A percentile compares a stretch with the other conserved stretches of the same genome.
Evolutionary conservation across 2,329 filamentous ascomycete species (phyloP).

Genomic region (Pseudonectria buxi): DNA sequence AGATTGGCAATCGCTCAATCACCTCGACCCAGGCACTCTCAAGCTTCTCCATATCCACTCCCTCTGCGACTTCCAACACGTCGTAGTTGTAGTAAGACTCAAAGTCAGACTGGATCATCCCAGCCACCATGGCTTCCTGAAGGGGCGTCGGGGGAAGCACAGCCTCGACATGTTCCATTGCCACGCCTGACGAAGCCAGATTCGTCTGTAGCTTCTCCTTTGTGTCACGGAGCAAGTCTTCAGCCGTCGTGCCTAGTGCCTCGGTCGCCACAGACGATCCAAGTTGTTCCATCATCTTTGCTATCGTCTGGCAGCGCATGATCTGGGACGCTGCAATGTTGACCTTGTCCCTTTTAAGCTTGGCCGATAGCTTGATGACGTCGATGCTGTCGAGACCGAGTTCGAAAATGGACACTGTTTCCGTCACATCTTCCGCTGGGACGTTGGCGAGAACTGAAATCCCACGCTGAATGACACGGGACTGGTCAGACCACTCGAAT

Average conservation of each 20-base stretch:
- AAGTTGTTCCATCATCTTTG: constrained; percentile 40
- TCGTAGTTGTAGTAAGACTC: constrained; percentile 82
- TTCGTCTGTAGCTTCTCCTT: constrained; percentile 31
- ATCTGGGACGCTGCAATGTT: constrained; percentile 66
- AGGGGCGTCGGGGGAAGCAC: constrained; percentile 72
- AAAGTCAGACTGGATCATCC: constrained; percentile 71
- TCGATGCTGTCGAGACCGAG: constrained; percentile 91
- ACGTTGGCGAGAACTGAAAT: constrained; percentile 57
- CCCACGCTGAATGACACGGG: constrained; percentile 49
- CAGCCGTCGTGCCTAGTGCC: not conserved
- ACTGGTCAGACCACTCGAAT: constrained; percentile 54
- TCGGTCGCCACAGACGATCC: not conserved
- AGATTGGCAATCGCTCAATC: constrained; percentile 56
- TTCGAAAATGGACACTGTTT: constrained; percentile 64
- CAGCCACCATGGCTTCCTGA: constrained; percentile 79
- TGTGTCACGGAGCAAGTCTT: constrained; percentile 10
- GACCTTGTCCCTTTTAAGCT: constrained; percentile 56
- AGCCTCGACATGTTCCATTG: constrained; percentile 41
- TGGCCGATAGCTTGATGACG: constrained; percentile 73
- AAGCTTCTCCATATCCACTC: constrained; percentile 51
- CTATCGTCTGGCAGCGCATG: constrained; percentile 64
- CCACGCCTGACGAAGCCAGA: constrained; percentile 26
- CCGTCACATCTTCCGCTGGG: constrained; percentile 42
- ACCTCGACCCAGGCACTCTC: constrained; percentile 56
- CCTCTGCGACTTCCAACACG: constrained; percentile 52